phyloP scores from a whole-genome alignment of 2,329 filamentous ascomycete genomes.

The Akanthomyces lecanii region DNA sequence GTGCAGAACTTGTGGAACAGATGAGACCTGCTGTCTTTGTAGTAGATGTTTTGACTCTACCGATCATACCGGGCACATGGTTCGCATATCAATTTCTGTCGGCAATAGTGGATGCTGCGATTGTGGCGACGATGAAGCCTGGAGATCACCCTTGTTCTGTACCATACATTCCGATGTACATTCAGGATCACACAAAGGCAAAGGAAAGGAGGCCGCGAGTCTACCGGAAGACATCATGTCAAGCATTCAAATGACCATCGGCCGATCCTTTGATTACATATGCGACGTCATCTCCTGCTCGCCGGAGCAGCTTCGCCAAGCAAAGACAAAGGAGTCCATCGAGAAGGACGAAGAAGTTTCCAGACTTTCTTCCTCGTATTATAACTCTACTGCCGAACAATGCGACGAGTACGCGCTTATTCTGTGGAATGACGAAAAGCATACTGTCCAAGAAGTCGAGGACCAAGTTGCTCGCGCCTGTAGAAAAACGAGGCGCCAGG shows the following conservation, averaged over 20 bases:
- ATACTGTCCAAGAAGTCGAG: conserved; percentile 86
- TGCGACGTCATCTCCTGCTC: conserved; percentile 98
- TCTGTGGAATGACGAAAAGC: conserved; percentile 98
- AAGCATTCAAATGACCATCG: conserved; percentile 80
- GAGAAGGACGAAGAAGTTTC: conserved; percentile 76
- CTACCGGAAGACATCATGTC: conserved; percentile 72
- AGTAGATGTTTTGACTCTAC: conserved; percentile 92
- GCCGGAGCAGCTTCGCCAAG: conserved; percentile 84
- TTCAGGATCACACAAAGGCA: conserved; percentile 51
- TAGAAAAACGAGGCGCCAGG: conserved; percentile 64
- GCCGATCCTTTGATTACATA: conserved; percentile 84
- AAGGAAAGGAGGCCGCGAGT: conserved; percentile 54
- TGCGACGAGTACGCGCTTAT: conserved; percentile 71
- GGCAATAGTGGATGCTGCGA: conserved; percentile 97
- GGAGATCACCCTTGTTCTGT: conserved; percentile 82
- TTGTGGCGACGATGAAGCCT: conserved; percentile 93
- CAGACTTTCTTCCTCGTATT: conserved; percentile 63
- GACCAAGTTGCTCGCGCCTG: conserved; percentile 90
- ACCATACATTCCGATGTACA: conserved; percentile 75
- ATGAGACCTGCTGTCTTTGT: conserved; percentile 94
- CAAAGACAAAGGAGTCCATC: conserved; percentile 80
- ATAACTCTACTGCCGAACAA: conserved; percentile 54
- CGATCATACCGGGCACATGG: conserved; percentile 89
- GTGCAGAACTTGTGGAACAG: conserved; percentile 89
- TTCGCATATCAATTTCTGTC: conserved; percentile 79